Percentiles rank a stretch among this genome's conserved stretches.
Evolutionary conservation across 805 yeast genomes (phyloP).

Genomic region (Myxozyma mucilagina): DNA sequence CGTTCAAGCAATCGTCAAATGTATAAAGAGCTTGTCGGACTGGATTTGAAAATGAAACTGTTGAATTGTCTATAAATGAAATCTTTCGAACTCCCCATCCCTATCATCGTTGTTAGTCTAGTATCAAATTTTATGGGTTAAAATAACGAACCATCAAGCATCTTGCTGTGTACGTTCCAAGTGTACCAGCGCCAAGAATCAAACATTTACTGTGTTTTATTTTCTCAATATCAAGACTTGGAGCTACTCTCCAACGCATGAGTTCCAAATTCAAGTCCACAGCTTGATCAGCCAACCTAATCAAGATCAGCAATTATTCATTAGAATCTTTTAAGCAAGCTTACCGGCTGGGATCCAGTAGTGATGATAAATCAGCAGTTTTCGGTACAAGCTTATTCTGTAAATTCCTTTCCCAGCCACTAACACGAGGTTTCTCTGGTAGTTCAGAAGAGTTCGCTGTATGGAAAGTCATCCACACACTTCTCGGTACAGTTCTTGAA

Average conservation of each 20-base stretch:
- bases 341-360: slow-evolving; percentile 67
- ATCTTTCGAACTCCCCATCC: slow-evolving; percentile 94
- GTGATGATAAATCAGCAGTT: slow-evolving; percentile 73
- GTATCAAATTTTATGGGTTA: neutral
- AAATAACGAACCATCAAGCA: slow-evolving; percentile 51
- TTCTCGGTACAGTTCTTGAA: slow-evolving; percentile 18
- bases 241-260: slow-evolving; percentile 97
- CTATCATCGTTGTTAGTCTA: neutral
- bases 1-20: slow-evolving; percentile 76
- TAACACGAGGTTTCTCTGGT: slow-evolving; percentile 45
- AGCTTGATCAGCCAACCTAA: slow-evolving; percentile 79
- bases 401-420: slow-evolving; percentile 90
- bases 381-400: slow-evolving; percentile 71
- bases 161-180: slow-evolving; percentile 89
- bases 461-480: slow-evolving; percentile 37
- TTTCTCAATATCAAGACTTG: slow-evolving; percentile 68
- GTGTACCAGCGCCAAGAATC: slow-evolving; percentile 92
- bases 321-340: neutral
- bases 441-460: slow-evolving; percentile 11
- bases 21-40: slow-evolving; percentile 88
- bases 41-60: slow-evolving; percentile 89
- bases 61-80: slow-evolving; percentile 87
- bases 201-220: slow-evolving; percentile 64
- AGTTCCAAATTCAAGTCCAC: slow-evolving; percentile 85
- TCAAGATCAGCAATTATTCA: neutral